Conservation (phyloP, 768 basidiomycete species). For the Russula compacta region DNA sequence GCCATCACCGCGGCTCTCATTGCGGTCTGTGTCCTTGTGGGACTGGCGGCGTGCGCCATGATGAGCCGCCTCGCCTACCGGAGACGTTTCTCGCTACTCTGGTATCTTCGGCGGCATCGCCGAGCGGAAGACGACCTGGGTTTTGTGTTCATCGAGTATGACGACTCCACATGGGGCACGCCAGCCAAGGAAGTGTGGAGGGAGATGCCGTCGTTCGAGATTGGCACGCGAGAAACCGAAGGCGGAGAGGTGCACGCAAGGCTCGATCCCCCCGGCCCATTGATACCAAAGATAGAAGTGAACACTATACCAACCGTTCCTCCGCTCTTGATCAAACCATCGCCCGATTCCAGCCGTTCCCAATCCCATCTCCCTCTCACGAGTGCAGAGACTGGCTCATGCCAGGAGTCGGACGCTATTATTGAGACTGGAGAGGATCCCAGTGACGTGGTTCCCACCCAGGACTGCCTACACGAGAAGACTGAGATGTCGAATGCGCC, state of each 20-base stretch:
- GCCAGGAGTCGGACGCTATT: neutral
- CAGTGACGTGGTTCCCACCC: neutral
- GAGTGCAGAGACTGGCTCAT: neutral
- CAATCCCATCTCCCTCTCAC: neutral
- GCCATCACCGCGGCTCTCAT: constrained; percentile 7
- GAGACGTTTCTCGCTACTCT: neutral
- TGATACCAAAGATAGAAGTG: neutral
- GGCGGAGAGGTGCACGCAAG: neutral
- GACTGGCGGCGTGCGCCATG: neutral
- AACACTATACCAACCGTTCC: neutral
- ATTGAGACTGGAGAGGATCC: neutral
- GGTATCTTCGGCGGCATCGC: neutral
- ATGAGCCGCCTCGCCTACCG: neutral
- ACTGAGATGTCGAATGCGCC: neutral
- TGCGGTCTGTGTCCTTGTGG: constrained; percentile 1
- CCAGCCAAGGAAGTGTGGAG: neutral
- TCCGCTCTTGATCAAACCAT: neutral
- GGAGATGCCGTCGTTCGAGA: constrained; percentile 2
- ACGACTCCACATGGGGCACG: constrained; percentile 6
- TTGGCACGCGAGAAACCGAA: neutral
- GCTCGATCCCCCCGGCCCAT: neutral
- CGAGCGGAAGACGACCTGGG: constrained; percentile 4
- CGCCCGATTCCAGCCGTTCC: neutral
- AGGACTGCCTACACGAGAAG: neutral
- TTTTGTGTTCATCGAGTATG: constrained; percentile 14